phyloP scores from a whole-genome alignment of 768 basidiomycete genomes.

The Lenzites betulinus region DNA sequence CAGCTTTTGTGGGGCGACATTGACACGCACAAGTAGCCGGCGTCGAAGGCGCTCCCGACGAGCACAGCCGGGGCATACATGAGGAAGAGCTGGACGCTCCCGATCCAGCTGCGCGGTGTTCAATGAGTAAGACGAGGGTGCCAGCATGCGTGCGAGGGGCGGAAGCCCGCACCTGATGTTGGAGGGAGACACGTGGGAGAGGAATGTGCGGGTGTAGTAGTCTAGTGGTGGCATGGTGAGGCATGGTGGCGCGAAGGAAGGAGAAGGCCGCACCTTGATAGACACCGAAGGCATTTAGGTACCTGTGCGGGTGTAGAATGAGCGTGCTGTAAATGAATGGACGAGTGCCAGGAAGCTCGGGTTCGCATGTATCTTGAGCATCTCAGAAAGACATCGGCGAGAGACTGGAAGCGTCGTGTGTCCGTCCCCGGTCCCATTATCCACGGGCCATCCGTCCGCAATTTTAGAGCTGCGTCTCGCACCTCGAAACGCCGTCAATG shows the following conservation, averaged over 20 bases:
- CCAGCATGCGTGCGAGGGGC: neutral
- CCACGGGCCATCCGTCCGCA: no score
- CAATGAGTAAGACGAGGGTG: neutral
- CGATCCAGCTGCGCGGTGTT: constrained; percentile 30
- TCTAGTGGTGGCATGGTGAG: constrained; percentile 10
- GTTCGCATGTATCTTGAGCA: no score
- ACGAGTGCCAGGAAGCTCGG: neutral
- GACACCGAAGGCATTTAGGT: constrained; percentile 32
- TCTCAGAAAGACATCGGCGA: no score
- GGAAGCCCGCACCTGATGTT: constrained; percentile 21
- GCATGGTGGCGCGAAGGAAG: neutral
- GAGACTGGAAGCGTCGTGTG: no score
- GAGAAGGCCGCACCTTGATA: constrained; percentile 27
- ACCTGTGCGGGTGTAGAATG: constrained; percentile 9
- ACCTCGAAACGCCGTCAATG: no score
- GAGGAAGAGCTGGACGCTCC: constrained; percentile 29
- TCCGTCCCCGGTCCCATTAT: no score
- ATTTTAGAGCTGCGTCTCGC: no score
- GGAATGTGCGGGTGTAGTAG: constrained; percentile 22
- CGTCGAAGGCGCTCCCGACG: constrained; percentile 29
- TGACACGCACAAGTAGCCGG: constrained; percentile 38
- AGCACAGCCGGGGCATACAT: constrained; percentile 26
- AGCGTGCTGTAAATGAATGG: neutral
- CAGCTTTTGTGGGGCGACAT: neutral
- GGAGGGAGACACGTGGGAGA: constrained; percentile 21